Evolutionary conservation across 805 yeast species (phyloP).

Genomic region (Kodamaea neixiangensis): DNA sequence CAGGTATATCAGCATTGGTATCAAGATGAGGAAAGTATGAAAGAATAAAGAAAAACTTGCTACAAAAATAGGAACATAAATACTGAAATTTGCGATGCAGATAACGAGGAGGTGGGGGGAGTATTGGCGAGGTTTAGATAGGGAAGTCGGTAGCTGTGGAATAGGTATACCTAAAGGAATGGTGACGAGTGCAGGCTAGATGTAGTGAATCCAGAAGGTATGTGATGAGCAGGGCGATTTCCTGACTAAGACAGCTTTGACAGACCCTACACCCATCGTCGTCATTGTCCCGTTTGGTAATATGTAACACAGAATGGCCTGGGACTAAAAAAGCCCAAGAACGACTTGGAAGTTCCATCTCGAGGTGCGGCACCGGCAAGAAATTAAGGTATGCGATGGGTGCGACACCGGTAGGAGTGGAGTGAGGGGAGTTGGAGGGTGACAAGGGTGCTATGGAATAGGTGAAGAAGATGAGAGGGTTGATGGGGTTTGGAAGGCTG

Average conservation of each 20-base stretch:
- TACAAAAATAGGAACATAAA: not conserved
- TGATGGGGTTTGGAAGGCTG: no score
- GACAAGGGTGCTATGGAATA: not conserved
- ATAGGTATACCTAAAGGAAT: no score
- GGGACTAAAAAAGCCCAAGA: not conserved
- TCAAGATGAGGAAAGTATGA: not conserved
- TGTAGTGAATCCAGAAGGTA: no score
- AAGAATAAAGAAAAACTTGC: not conserved
- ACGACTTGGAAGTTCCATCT: not conserved
- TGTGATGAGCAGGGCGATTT: no score
- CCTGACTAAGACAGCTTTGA: no score
- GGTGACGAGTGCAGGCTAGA: no score
- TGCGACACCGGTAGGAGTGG: not conserved
- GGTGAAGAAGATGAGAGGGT: not conserved
- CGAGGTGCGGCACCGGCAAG: conserved; percentile 5
- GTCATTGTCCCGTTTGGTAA: not conserved
- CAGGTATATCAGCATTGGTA: conserved; percentile 3
- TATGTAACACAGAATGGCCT: not conserved
- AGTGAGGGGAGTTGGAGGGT: not conserved
- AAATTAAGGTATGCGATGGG: not conserved
- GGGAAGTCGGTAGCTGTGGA: not conserved
- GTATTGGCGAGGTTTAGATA: not conserved
- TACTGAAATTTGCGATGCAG: conserved; percentile 1
- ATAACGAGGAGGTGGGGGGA: not conserved
- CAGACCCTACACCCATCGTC: not conserved